phyloP scores from a whole-genome alignment of 2,329 filamentous ascomycete genomes.

The Erysiphe pulchra region DNA sequence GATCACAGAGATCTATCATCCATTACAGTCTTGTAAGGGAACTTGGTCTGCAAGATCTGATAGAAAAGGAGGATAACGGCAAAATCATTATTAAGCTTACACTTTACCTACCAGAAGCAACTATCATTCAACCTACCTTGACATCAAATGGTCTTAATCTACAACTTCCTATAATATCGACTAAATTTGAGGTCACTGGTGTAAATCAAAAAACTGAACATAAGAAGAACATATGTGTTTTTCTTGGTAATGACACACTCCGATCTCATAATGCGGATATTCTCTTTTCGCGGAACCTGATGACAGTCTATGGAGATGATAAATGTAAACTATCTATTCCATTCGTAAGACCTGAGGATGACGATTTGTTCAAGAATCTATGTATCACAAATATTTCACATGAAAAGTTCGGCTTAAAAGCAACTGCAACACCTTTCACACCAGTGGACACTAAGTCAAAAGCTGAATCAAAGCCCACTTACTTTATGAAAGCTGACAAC shows the following conservation, averaged over 20 bases:
- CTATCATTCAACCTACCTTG: constrained; percentile 50
- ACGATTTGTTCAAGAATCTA: constrained; percentile 53
- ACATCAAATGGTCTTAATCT: constrained; percentile 47
- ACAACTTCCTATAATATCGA: constrained; percentile 57
- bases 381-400: constrained; percentile 31
- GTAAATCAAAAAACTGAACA: constrained; percentile 24
- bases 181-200: constrained; percentile 51
- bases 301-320: constrained; percentile 70
- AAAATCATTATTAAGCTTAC: constrained; percentile 46
- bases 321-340: constrained; percentile 72
- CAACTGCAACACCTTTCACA: constrained; percentile 11
- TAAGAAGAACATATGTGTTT: constrained; percentile 51
- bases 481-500: background rate
- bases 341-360: constrained; percentile 77
- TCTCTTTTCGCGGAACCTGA: constrained; percentile 70
- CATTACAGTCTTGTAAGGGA: constrained; percentile 50
- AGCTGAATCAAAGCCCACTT: background rate
- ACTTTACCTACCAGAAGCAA: constrained; percentile 77
- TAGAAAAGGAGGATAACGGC: constrained; percentile 40
- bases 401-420: constrained; percentile 31
- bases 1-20: constrained; percentile 69
- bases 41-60: constrained; percentile 40
- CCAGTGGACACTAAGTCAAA: constrained; percentile 8
- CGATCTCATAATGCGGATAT: constrained; percentile 73
- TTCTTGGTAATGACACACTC: constrained; percentile 72